These are phyloP conservation scores for Colletotrichum trifolii DNA, from an alignment of 2,329 filamentous ascomycete genomes.

Conservation along the genomic window DNA sequence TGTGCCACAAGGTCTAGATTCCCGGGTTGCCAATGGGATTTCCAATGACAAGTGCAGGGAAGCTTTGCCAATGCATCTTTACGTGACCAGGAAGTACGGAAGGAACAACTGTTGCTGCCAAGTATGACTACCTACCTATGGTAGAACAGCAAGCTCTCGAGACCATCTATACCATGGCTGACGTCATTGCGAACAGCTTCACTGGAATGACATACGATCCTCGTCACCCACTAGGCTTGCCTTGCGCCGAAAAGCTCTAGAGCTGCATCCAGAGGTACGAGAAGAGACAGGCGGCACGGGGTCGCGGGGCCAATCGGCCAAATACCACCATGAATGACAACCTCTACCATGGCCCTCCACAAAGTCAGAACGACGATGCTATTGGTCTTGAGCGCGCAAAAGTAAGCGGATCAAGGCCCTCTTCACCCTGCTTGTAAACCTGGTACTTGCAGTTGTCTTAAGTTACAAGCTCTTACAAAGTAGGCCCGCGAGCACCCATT, in stretches of 20 bases:
- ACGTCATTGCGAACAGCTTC: conserved; percentile 23
- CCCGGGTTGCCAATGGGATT: no score
- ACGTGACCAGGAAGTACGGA: no score
- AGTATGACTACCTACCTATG: no score
- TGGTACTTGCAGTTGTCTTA: no score
- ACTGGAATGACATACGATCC: conserved; percentile 26
- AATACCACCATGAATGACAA: conserved; percentile 5
- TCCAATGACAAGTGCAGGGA: no score
- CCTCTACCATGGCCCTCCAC: conserved; percentile 13
- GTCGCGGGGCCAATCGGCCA: conserved; percentile 3
- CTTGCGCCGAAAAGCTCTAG: not conserved
- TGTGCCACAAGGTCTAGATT: no score
- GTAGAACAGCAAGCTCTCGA: not conserved
- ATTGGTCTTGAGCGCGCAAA: not conserved
- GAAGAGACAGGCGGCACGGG: not conserved
- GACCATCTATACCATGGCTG: conserved; percentile 7
- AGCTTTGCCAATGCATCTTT: no score
- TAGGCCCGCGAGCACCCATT: no score
- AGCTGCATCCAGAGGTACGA: not conserved
- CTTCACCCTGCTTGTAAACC: no score
- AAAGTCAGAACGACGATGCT: not conserved
- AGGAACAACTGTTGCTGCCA: no score
- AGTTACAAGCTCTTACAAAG: no score
- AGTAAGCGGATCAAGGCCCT: not conserved
- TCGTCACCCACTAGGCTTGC: conserved; percentile 23